Conservation (phyloP, 2,329 filamentous ascomycete species). For the Xylariaceae sp. region DNA sequence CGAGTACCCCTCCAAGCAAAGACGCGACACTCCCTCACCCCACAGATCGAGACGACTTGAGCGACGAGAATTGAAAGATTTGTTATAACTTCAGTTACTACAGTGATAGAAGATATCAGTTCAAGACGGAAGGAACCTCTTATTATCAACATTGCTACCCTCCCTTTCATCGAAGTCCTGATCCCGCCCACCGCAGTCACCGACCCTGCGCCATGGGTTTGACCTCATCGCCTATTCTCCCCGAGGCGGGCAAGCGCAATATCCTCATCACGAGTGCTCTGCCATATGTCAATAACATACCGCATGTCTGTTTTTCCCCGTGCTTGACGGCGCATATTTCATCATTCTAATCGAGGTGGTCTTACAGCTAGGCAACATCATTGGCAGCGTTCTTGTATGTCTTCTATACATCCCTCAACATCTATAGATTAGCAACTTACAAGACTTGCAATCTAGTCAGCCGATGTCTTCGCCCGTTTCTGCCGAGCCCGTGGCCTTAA, state of each 20-base stretch:
- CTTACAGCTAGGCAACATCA: conserved; percentile 68
- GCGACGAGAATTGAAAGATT: no score
- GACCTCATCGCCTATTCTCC: conserved; percentile 46
- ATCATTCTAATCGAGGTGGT: background rate
- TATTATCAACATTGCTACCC: background rate
- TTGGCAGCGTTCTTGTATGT: conserved; percentile 67
- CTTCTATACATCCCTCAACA: background rate
- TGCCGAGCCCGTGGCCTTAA: conserved; percentile 74
- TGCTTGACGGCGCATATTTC: background rate
- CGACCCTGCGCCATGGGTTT: conserved; percentile 10
- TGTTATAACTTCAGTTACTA: no score
- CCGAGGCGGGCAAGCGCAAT: conserved; percentile 73
- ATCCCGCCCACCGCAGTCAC: no score
- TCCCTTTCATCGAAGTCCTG: background rate
- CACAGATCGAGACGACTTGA: no score
- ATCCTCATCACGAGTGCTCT: conserved; percentile 88
- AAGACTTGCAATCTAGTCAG: conserved; percentile 46
- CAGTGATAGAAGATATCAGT: no score
- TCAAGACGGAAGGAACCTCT: no score
- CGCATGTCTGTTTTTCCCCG: conserved; percentile 48
- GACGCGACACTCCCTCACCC: no score
- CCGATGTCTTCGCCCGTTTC: conserved; percentile 81
- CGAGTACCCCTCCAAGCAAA: no score
- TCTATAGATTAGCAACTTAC: no score
- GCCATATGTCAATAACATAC: conserved; percentile 74